These are phyloP conservation scores for Auriscalpium orientale DNA, from an alignment of 768 basidiomycete genomes.

Conservation along the genomic window DNA sequence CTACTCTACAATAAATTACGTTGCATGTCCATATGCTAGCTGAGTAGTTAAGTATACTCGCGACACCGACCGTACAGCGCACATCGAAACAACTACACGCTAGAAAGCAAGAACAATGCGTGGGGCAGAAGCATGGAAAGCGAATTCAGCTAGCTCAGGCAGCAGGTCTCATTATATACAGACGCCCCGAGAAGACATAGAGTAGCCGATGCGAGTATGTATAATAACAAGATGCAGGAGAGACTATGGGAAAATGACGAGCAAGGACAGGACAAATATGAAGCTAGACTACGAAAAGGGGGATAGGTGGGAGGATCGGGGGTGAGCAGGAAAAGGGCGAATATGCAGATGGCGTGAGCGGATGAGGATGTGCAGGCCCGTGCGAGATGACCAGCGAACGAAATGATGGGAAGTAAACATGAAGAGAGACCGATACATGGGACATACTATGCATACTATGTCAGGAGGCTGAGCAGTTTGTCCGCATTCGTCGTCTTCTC, in stretches of 20 bases:
- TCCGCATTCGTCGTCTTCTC: slow-evolving; percentile 55
- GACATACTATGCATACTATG: not conserved
- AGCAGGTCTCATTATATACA: not conserved
- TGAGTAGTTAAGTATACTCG: too few species aligned
- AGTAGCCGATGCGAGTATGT: not conserved
- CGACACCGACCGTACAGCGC: too few species aligned
- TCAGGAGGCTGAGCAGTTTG: slow-evolving; percentile 37
- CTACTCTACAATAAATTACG: too few species aligned
- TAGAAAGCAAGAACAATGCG: too few species aligned
- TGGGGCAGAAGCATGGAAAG: not conserved
- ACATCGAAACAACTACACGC: too few species aligned
- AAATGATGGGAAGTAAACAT: not conserved
- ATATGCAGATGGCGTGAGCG: not conserved
- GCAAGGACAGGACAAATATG: too few species aligned
- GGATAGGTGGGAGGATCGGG: too few species aligned
- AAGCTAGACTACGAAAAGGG: too few species aligned
- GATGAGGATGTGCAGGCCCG: not conserved
- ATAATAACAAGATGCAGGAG: not conserved
- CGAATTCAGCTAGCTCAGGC: not conserved
- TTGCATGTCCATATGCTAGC: too few species aligned
- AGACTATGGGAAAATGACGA: too few species aligned
- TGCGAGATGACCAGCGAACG: not conserved
- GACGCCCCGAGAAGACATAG: not conserved
- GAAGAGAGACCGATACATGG: not conserved
- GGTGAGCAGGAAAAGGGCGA: too few species aligned